Conservation (phyloP, 1,284 basidiomycete genomes). For the Ustilago loliicola region DNA sequence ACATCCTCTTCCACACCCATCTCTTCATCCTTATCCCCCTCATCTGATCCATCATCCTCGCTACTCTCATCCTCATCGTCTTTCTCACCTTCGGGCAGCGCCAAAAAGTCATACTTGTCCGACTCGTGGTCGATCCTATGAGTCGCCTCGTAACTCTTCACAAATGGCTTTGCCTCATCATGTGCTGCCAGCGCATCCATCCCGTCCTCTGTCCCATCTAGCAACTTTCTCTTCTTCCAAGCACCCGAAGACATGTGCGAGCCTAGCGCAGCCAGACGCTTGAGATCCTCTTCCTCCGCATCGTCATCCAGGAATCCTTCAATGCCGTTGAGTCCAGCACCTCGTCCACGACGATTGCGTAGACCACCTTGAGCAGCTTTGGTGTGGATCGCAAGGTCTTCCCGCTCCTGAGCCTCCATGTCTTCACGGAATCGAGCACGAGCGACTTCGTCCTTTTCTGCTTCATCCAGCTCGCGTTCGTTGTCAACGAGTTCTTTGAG, state of each 20-base stretch:
- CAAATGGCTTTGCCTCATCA: constrained; percentile 62
- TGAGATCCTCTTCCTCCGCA: constrained; percentile 63
- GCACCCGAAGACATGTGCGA: constrained; percentile 22
- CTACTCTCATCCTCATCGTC: neutral
- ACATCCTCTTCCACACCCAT: neutral
- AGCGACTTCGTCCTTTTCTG: constrained; percentile 60
- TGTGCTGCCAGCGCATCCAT: constrained; percentile 56
- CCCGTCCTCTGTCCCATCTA: constrained; percentile 59
- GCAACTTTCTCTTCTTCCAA: constrained; percentile 54
- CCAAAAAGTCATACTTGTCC: constrained; percentile 58
- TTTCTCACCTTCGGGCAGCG: constrained; percentile 24
- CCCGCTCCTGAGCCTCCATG: constrained; percentile 58
- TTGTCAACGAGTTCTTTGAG: constrained; percentile 65
- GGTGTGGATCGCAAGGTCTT: constrained; percentile 58
- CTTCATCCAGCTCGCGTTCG: constrained; percentile 61
- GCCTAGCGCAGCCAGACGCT: constrained; percentile 37
- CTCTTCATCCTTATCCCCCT: neutral
- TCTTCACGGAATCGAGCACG: constrained; percentile 56
- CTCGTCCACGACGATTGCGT: constrained; percentile 44
- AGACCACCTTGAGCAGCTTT: constrained; percentile 58
- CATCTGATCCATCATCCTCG: constrained; percentile 15
- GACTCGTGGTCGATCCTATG: constrained; percentile 47
- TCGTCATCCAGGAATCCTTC: constrained; percentile 66
- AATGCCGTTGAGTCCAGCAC: constrained; percentile 41
- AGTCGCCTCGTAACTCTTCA: constrained; percentile 55